Base-by-base conservation (phyloP, 1,284 basidiomycete species). In the Rhodotorula sp. region DNA sequence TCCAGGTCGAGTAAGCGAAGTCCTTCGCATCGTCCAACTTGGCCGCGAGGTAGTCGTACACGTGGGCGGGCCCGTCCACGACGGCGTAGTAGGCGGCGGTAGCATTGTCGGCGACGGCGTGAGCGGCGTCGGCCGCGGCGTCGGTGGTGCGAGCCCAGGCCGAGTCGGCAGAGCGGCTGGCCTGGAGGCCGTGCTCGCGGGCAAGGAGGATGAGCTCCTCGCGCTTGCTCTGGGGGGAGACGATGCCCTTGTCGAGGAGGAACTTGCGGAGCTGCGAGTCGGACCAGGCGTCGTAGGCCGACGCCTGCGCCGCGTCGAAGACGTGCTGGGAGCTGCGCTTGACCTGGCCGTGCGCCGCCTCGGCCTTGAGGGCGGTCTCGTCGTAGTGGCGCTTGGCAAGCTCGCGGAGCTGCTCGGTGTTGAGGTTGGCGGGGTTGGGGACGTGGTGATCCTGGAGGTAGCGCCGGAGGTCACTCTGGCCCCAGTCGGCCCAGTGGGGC, bases 1-100 rank as follows among this genome's bases (percentile, higher is more conserved):
- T 88, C 94, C 94, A 96, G 3, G 89, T 87, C 0, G 90, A 92
- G 81, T 91, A 95, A 13, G 94, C 82, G 77, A 94, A 95, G 81
- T 97, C 93, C 80, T 88, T 91, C 44, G 88, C 82, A 73, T 91
- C 87, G 69, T 94, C 89, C 53, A 94, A 81, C 29, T 84, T 84
- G 54, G 85, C 84, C 22, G 82, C 82, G 27, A 86, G 86, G n/a
- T 74, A 77, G 62, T 79, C 78, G 67, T 77, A 79, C 12, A 75
- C 70, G 9, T 74, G 87, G 84, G 55, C 85, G 61, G 70, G 82
- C 74, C 66, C 79, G 29, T 80, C 76, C 37, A 71, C 70, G 55
- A 79, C 78, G 51, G 80, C 80, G 61, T 78, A 78, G 54, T 70
- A 76, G 21, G 75, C 79, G 12, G 75, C 74, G 32, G 81, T 79